These are phyloP conservation scores for Suillus sp. DNA, from an alignment of 768 basidiomycete genomes.

Conservation along the genomic window DNA sequence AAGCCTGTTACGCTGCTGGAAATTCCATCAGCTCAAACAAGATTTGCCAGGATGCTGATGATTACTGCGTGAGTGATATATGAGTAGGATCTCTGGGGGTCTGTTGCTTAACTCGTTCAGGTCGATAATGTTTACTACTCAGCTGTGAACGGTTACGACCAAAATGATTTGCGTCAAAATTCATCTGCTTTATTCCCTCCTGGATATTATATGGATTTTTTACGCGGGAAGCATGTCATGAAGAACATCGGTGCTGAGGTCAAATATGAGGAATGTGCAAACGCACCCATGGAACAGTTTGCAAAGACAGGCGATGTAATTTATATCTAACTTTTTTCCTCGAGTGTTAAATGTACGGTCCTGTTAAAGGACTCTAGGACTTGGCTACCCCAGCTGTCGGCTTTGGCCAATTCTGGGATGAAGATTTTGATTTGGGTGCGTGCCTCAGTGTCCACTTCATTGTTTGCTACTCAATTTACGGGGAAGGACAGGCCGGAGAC, in stretches of 20 bases:
- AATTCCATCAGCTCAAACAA: slow-evolving; percentile 44
- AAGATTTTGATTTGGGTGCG: slow-evolving; percentile 45
- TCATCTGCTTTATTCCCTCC: slow-evolving; percentile 56
- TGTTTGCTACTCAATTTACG: background rate
- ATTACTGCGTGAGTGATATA: slow-evolving; percentile 55
- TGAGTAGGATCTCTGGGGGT: background rate
- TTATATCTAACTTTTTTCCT: slow-evolving; percentile 6
- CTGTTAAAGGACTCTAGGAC: slow-evolving; percentile 36
- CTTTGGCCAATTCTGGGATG: slow-evolving; percentile 38
- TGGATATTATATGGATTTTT: slow-evolving; percentile 53
- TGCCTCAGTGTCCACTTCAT: background rate
- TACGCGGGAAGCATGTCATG: slow-evolving; percentile 39
- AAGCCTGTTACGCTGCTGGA: slow-evolving; percentile 59
- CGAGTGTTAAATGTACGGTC: slow-evolving; percentile 9
- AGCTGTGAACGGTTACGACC: slow-evolving; percentile 54
- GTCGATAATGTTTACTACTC: slow-evolving; percentile 51
- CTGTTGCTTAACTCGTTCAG: slow-evolving; percentile 30
- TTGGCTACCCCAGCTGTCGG: slow-evolving; percentile 38
- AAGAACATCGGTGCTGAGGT: slow-evolving; percentile 55
- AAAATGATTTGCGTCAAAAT: slow-evolving; percentile 60
- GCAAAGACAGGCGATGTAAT: slow-evolving; percentile 55
- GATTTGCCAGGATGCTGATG: slow-evolving; percentile 52
- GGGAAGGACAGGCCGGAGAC: slow-evolving; percentile 30
- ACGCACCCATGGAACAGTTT: slow-evolving; percentile 47
- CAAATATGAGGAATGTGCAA: slow-evolving; percentile 50